Evolutionary conservation across 768 basidiomycete species (phyloP).

Genomic region (Leccinum boreale): DNA sequence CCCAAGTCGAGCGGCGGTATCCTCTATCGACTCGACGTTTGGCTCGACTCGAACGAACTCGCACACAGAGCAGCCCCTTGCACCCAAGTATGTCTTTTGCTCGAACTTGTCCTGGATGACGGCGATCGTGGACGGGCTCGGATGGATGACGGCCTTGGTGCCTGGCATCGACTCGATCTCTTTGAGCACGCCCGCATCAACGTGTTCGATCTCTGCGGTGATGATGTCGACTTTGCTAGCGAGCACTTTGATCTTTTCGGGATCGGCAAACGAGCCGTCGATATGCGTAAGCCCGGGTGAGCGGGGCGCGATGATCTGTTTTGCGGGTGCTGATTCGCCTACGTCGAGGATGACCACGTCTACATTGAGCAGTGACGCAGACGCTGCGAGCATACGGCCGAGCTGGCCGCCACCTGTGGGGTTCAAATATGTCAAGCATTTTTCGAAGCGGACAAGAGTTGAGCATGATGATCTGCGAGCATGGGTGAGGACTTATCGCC

Average conservation of each 20-base stretch:
- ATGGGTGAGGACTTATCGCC: slow-evolving; percentile 6
- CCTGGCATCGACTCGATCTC: slow-evolving; percentile 31
- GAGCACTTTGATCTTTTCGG: slow-evolving; percentile 73
- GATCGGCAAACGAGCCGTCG: slow-evolving; percentile 86
- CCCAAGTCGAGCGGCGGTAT: slow-evolving; percentile 59
- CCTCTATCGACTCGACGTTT: slow-evolving; percentile 46
- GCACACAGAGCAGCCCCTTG: slow-evolving; percentile 49
- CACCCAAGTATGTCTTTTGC: slow-evolving; percentile 58
- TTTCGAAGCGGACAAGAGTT: neutral
- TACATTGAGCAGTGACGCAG: slow-evolving; percentile 85
- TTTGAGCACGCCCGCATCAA: slow-evolving; percentile 73
- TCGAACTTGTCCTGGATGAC: slow-evolving; percentile 78
- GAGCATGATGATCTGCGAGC: slow-evolving; percentile 6
- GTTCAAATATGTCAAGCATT: slow-evolving; percentile 2
- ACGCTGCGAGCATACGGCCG: slow-evolving; percentile 92
- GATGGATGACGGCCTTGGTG: slow-evolving; percentile 51
- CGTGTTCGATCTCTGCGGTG: slow-evolving; percentile 97
- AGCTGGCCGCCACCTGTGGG: slow-evolving; percentile 89
- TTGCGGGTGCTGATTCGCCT: slow-evolving; percentile 80
- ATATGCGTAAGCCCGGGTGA: slow-evolving; percentile 55
- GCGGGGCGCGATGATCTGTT: slow-evolving; percentile 71
- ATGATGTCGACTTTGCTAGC: slow-evolving; percentile 80
- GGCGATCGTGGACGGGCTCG: slow-evolving; percentile 75
- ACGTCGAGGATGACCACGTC: slow-evolving; percentile 82
- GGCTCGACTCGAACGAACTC: slow-evolving; percentile 61